These are phyloP conservation scores for Blepharisma stoltei DNA, from an alignment of 73 alveolate genomes.

Conservation along the genomic window DNA sequence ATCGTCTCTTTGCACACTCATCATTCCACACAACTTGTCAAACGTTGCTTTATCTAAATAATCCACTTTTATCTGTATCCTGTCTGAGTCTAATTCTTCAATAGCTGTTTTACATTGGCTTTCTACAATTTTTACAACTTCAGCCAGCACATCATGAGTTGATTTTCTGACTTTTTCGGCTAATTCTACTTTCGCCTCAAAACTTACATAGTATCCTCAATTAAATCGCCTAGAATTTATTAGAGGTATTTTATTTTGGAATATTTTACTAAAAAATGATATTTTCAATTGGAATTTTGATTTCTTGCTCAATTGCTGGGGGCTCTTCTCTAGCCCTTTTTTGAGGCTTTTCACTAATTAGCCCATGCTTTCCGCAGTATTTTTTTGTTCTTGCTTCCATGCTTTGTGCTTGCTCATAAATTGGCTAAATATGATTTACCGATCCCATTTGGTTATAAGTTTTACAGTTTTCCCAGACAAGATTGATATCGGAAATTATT, in stretches of 20 bases:
- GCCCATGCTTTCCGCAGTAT: constrained; percentile 36
- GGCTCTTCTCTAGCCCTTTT: background rate
- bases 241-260: too few relatives aligned
- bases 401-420: constrained; percentile 25
- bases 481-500: constrained; percentile 68
- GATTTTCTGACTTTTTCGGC: constrained; percentile 67
- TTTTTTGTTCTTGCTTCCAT: constrained; percentile 37
- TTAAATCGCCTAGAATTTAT: too few relatives aligned
- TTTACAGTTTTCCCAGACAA: constrained; percentile 90
- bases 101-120: constrained; percentile 63
- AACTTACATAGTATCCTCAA: too few relatives aligned
- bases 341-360: constrained; percentile 5
- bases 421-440: constrained; percentile 52
- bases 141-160: constrained; percentile 61
- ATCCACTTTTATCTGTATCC: constrained; percentile 74
- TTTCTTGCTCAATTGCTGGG: background rate
- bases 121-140: constrained; percentile 52
- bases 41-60: constrained; percentile 63
- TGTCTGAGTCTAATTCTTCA: constrained; percentile 71
- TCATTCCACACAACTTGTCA: constrained; percentile 34
- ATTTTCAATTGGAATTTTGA: background rate
- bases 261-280: too few relatives aligned
- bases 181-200: constrained; percentile 61
- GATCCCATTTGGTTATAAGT: constrained; percentile 67
- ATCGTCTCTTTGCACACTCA: too few relatives aligned